These are phyloP conservation scores for Microsporum ferrugineum DNA, from an alignment of 2,329 filamentous ascomycete species.

Conservation along the genomic window DNA sequence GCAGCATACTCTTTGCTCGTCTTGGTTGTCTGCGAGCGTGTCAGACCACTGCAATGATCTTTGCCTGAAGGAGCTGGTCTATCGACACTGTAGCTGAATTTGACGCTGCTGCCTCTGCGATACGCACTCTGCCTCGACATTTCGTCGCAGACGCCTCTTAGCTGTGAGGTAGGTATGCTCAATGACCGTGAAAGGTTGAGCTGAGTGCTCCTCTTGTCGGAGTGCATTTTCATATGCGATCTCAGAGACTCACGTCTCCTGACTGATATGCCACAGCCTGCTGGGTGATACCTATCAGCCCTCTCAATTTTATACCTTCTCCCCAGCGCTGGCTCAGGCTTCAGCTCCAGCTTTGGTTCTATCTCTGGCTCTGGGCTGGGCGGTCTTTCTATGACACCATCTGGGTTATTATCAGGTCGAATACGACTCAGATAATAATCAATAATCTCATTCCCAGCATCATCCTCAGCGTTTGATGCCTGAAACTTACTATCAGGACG, in stretches of 20 bases:
- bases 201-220: neutral
- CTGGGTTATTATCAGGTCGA: neutral
- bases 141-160: neutral
- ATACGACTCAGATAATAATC: neutral
- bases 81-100: neutral
- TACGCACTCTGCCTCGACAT: neutral
- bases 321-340: neutral
- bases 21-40: constrained; percentile 3
- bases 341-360: neutral
- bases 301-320: neutral
- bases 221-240: neutral
- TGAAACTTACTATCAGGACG: neutral
- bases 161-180: neutral
- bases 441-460: constrained; percentile 9
- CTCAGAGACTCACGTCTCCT: neutral
- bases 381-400: neutral
- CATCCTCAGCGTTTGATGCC: neutral
- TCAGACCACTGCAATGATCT: neutral
- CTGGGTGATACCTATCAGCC: neutral
- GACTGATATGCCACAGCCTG: neutral
- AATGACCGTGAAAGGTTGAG: neutral
- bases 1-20: constrained; percentile 6
- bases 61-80: neutral
- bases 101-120: neutral
- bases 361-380: neutral